Evolutionary conservation across 306 rosid species (phyloP), one percentile per base, ranked within the genome.

Genomic region (Rosa multiflora): DNA sequence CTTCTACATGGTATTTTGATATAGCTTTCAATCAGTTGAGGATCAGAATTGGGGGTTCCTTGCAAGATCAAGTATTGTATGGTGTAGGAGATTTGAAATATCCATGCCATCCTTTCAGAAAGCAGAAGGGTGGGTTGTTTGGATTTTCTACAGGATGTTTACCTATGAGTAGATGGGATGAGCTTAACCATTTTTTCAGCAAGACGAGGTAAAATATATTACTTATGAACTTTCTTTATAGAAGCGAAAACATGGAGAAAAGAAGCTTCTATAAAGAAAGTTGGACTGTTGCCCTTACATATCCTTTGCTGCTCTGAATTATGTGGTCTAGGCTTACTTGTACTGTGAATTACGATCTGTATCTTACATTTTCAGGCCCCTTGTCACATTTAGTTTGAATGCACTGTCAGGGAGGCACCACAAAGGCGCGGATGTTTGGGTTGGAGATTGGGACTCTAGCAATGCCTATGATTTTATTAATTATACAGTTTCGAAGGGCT

Each of bases 81-180:
- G 90, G 89, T 72, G 82, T 86, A 73, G 98, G 89, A 83, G 83
- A 67, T 78, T 84, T 91, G 85, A 84, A 87, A 82, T 77, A 67
- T 74, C 90, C 94, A 64, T 95, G 99, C 83, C 96, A 80, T 82
- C 92, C 88, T 49, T 95, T 95, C 88, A 89, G 81, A 82, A 93
- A 89, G 90, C 72, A 77, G 85, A 83, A 85, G 21, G 82, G 79
- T 52, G 96, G 90, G 42, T 71, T 95, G 80, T 95, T 95, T 83
- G 98, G 98, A 85, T 95, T 85, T 85, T 93, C 99, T 69, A 88
- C 84, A 77, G 99, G 99, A 77, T 95, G 99, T 78, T 90, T 95
- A 69, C 91, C 70, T 58, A 88, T 93, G 97, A 88, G 85, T 55
- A 90, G 97, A 76, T 95, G 99, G 99, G 97, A 93, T 83, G 94